Evolutionary conservation across 306 rosid genomes (phyloP).

Genomic region (Pterocarpus santalinus): DNA sequence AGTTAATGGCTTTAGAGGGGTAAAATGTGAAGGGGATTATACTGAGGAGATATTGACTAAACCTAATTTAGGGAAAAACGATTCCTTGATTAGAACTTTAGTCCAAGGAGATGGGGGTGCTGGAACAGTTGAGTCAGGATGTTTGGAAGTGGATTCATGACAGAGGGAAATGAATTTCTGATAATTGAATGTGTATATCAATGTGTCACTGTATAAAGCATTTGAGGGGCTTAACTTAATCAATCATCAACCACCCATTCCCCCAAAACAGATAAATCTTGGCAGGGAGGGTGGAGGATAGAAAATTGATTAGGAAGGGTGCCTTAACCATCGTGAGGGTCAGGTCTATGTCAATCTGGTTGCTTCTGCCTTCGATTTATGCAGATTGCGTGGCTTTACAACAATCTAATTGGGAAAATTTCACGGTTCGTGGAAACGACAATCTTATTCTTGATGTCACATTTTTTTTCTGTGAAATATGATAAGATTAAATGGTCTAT

Average conservation of each 20-base stretch:
- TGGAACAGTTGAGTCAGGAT: neutral
- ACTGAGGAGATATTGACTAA: conserved; percentile 34
- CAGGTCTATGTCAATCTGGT: conserved; percentile 11
- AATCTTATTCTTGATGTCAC: no score
- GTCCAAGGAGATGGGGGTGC: conserved; percentile 17
- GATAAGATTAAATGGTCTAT: neutral
- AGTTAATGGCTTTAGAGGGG: conserved; percentile 1
- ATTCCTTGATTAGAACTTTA: conserved; percentile 29
- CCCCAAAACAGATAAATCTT: conserved; percentile 24
- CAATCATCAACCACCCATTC: conserved; percentile 26
- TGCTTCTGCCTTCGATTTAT: conserved; percentile 35
- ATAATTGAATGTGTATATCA: conserved; percentile 23
- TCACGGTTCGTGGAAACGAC: no score
- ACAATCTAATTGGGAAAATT: conserved; percentile 13
- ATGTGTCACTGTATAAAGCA: conserved; percentile 24
- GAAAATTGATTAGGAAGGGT: conserved; percentile 39
- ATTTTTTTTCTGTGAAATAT: no score
- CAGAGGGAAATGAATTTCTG: conserved; percentile 30
- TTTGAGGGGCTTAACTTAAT: conserved; percentile 8
- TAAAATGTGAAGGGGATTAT: conserved; percentile 37
- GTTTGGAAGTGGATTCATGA: conserved; percentile 15
- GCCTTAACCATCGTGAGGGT: conserved; percentile 39
- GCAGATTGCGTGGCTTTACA: neutral
- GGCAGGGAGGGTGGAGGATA: conserved; percentile 15
- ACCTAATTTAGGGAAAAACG: conserved; percentile 19